A percentile compares a stretch with the other conserved stretches of the same genome.
These are phyloP conservation scores for Blastobotrys capitulatus DNA, from an alignment of 1,139 yeast genomes.

Conservation along the genomic window DNA sequence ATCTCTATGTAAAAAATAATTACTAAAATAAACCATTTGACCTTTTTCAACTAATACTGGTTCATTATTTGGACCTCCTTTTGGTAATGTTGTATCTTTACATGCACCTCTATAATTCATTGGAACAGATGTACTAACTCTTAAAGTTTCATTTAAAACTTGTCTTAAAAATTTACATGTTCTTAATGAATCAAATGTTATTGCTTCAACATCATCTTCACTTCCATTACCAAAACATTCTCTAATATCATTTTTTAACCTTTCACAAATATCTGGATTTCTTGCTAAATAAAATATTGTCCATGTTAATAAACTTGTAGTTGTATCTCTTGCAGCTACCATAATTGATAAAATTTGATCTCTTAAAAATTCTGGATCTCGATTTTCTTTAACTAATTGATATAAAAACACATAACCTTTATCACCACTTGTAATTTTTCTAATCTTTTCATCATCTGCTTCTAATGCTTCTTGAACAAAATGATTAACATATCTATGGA, in stretches of 20 bases:
- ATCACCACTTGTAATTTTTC: slow-evolving; percentile 2
- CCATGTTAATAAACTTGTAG: slow-evolving; percentile 47
- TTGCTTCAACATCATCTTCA: slow-evolving; percentile 14
- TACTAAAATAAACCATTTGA: slow-evolving; percentile 20
- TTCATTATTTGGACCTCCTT: slow-evolving; percentile 40
- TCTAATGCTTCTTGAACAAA: slow-evolving; percentile 11
- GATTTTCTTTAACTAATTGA: slow-evolving; percentile 45
- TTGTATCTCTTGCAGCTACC: slow-evolving; percentile 51
- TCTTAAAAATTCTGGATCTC: slow-evolving; percentile 42
- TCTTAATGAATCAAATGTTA: slow-evolving; percentile 44
- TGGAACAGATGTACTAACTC: slow-evolving; percentile 29
- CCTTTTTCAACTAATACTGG: slow-evolving; percentile 40
- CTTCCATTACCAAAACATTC: slow-evolving; percentile 13
- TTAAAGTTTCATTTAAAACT: slow-evolving; percentile 26
- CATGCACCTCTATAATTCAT: slow-evolving; percentile 26
- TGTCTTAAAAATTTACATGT: slow-evolving; percentile 30
- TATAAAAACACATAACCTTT: slow-evolving; percentile 40
- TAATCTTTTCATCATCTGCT: slow-evolving; percentile 11
- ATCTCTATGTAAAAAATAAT: slow-evolving; percentile 43
- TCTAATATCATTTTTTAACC: slow-evolving; percentile 37
- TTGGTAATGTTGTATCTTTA: slow-evolving; percentile 41
- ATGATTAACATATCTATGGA: slow-evolving; percentile 7
- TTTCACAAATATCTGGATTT: slow-evolving; percentile 36
- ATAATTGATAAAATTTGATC: slow-evolving; percentile 47
- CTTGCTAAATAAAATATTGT: slow-evolving; percentile 42